Percentiles rank a stretch among this genome's conserved stretches.
phyloP scores from a whole-genome alignment of 108 stramenopile genomes.

The Pseudonitzschia multiseries region DNA sequence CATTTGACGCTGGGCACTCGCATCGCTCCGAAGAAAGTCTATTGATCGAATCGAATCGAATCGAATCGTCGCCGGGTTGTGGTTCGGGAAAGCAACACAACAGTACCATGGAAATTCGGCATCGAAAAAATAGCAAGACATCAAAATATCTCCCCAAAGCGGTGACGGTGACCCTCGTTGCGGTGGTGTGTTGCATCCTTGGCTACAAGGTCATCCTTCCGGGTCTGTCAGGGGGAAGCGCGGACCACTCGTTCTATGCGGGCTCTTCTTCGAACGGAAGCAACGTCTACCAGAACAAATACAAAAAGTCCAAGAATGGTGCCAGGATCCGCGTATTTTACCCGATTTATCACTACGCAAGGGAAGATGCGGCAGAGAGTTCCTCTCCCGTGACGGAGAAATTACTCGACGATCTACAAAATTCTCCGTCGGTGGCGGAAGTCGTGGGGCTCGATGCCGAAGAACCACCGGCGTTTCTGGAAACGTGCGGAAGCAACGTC shows the following conservation, averaged over 20 bases:
- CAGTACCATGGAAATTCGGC: neutral
- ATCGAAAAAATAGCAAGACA: neutral
- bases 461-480: constrained; percentile 21
- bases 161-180: neutral
- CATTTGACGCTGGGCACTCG: too few relatives aligned
- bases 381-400: constrained; percentile 20
- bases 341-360: neutral
- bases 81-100: neutral
- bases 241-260: neutral
- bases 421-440: constrained; percentile 11
- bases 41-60: too few relatives aligned
- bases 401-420: constrained; percentile 14
- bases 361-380: neutral
- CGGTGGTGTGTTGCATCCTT: neutral
- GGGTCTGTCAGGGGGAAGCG: neutral
- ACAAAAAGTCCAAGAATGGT: neutral
- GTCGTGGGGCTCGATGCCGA: constrained; percentile 17
- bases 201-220: neutral
- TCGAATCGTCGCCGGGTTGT: too few relatives aligned
- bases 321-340: constrained; percentile 4
- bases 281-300: neutral
- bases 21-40: neutral
- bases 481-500: constrained; percentile 8
- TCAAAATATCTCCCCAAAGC: neutral
- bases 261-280: neutral